Conservation (phyloP, 352 stramenopile species). For the Discostella stelligera region DNA sequence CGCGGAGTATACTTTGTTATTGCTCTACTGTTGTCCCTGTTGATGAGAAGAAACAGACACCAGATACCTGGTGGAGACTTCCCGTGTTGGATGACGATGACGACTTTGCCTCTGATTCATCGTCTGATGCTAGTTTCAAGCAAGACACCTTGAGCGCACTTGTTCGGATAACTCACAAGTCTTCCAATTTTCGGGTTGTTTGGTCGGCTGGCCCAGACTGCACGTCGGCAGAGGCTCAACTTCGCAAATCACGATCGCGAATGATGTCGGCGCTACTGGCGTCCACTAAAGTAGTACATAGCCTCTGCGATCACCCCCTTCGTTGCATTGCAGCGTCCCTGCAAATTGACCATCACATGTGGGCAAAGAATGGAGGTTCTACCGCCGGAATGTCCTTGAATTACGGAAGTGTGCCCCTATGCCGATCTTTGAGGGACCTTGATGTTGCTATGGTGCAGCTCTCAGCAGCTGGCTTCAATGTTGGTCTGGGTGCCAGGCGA, state of each 20-base stretch:
- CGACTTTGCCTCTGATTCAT: conserved; percentile 35
- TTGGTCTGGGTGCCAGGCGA: conserved; percentile 72
- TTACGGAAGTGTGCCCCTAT: conserved; percentile 81
- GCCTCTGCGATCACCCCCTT: conserved; percentile 81
- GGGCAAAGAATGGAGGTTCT: conserved; percentile 79
- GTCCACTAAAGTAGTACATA: conserved; percentile 81
- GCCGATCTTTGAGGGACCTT: conserved; percentile 79
- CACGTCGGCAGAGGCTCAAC: conserved; percentile 66
- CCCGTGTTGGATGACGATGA: conserved; percentile 75
- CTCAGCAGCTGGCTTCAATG: conserved; percentile 76
- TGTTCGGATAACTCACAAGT: conserved; percentile 65
- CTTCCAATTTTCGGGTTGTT: conserved; percentile 78
- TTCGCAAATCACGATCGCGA: conserved; percentile 52
- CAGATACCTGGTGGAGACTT: conserved; percentile 78
- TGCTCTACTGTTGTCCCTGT: conserved; percentile 67
- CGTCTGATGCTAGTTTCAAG: conserved; percentile 35
- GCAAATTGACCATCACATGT: conserved; percentile 83
- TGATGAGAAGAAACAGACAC: conserved; percentile 47
- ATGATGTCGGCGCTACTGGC: conserved; percentile 73
- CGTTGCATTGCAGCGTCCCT: conserved; percentile 76
- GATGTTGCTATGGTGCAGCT: conserved; percentile 82
- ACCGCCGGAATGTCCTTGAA: conserved; percentile 80
- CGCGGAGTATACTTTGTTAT: conserved; percentile 70
- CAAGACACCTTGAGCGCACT: conserved; percentile 68
- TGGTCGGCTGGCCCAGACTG: conserved; percentile 81